Evolutionary conservation across 352 stramenopile species (phyloP), one percentile per base, ranked within the genome.

Genomic region (Elongisporangium anandrum): DNA sequence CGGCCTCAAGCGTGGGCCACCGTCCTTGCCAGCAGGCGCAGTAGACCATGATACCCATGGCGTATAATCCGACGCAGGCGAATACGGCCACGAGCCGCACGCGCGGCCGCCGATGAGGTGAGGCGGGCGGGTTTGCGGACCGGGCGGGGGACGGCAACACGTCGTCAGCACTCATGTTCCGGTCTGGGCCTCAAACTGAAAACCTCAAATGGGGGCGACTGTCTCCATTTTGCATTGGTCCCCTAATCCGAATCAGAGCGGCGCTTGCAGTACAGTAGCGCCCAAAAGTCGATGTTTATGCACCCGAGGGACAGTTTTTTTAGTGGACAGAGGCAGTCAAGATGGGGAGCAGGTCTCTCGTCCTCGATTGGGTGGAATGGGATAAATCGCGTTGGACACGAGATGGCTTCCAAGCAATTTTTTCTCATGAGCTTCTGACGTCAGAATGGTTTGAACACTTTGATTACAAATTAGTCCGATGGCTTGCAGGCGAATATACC

Each of bases 11-110:
- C 5, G 29, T 15, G 29, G 29, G 29, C 29, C 29, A 41, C n/a
- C 34, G 50, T 13, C 54, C 49, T 10, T 66, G 34, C 20, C 62
- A 55, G 47, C 22, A 56, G 50, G 48, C 48, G 52, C 57, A 60
- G 57, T 58, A 68, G 41, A 65, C 45, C 17, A 68, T 64, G 52
- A 68, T 61, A 10, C 22, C 39, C 26, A 65, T 7, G 10, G 62
- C 56, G 57, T 68, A 68, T 15, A 64, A 24, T 26, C 52, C 62
- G 48, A 64, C 64, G 50, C 48, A 51, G 15, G 26, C 57, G n/a
- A 68, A 53, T 41, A 68, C 45, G 17, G 60, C 23, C 19, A 21
- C 21, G 29, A 63, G 41, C 1, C 57, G 56, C 20, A 68, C 17
- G n/a, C 51, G 52, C 0, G 50, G 60, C 23, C 29, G n/a, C 6